A percentile compares a stretch with the other conserved stretches of the same genome.
phyloP scores from a whole-genome alignment of 129 eudicot genomes.

The Saposhnikovia divaricata region DNA sequence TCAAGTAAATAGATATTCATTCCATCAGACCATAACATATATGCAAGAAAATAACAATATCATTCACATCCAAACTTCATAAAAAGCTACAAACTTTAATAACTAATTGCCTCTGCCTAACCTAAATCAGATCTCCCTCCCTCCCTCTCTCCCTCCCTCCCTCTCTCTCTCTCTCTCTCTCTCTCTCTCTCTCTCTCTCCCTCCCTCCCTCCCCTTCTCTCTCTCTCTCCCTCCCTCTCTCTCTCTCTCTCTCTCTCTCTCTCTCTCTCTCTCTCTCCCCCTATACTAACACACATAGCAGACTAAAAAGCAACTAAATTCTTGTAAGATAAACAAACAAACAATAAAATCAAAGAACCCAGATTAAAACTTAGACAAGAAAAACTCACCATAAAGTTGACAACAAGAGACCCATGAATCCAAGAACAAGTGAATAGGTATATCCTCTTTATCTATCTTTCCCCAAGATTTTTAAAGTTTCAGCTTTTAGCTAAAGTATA shows the following conservation, averaged over 20 bases:
- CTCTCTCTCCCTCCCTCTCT: too few relatives aligned
- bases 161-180: too few relatives aligned
- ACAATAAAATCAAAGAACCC: neutral
- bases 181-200: too few relatives aligned
- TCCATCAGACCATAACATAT: neutral
- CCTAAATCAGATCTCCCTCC: neutral
- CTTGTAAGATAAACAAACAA: neutral
- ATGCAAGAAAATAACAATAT: neutral
- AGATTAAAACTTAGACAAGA: neutral
- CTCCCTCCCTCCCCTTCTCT: too few relatives aligned
- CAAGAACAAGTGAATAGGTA: neutral
- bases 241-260: too few relatives aligned
- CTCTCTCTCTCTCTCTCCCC: too few relatives aligned
- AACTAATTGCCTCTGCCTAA: neutral
- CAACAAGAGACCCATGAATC: neutral
- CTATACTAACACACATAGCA: neutral
- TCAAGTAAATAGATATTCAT: slow-evolving; percentile 10
- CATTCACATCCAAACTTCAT: slow-evolving; percentile 1
- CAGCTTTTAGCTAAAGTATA: neutral
- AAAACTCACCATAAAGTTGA: neutral
- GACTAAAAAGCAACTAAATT: too few relatives aligned
- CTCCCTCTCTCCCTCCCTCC: too few relatives aligned
- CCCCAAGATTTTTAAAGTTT: neutral
- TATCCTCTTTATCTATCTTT: neutral
- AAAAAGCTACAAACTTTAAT: neutral